Percentiles rank a stretch among this genome's conserved stretches.
Conservation (phyloP, 257 asterid genomes). For the Solanum acaule region DNA sequence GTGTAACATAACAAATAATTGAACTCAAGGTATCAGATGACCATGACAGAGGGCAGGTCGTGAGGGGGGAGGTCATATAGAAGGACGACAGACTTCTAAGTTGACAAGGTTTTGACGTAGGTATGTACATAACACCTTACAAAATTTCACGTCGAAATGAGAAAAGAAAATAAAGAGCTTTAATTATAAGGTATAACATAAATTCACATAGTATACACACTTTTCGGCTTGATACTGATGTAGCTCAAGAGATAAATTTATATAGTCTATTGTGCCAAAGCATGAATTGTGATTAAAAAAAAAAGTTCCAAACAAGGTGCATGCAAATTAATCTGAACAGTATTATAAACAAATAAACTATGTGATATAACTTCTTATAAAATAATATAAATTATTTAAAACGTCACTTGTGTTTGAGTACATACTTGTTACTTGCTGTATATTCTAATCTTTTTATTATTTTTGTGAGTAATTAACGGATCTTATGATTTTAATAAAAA, state of each 20-base stretch:
- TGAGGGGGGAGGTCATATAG: background rate
- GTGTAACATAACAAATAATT: background rate
- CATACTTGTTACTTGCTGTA: background rate
- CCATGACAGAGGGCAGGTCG: background rate
- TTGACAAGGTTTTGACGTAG: background rate
- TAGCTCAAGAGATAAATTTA: background rate
- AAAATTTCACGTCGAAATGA: background rate
- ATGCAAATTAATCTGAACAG: background rate
- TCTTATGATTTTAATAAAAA: background rate
- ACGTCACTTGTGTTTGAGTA: background rate
- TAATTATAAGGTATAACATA: background rate
- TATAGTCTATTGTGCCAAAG: background rate
- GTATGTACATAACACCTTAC: background rate
- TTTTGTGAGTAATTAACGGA: background rate
- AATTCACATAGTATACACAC: background rate
- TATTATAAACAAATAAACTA: background rate
- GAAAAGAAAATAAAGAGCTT: background rate
- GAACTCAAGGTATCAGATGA: background rate
- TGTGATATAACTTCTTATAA: background rate
- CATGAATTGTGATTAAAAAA: too few species aligned
- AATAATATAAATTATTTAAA: background rate
- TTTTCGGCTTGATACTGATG: background rate
- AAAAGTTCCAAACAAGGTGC: background rate
- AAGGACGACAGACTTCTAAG: background rate
- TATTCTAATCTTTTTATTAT: background rate